Evolutionary conservation across 2,329 filamentous ascomycete species (phyloP).

Genomic region (Dothideomycetes sp.): DNA sequence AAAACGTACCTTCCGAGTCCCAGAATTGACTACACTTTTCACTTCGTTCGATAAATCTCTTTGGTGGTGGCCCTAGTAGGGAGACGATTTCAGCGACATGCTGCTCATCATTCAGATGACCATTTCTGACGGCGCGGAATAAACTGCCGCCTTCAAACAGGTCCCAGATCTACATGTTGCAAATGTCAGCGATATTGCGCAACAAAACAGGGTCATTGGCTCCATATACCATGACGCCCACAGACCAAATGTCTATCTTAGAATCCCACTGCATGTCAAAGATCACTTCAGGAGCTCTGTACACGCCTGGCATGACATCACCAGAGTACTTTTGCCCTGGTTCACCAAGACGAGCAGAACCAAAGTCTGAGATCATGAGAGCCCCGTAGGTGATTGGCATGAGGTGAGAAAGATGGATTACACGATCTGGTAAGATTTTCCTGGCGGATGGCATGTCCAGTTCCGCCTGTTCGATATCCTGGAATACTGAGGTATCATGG

Average conservation of each 20-base stretch:
- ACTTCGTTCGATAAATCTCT: constrained; percentile 23
- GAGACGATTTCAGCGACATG: constrained; percentile 23
- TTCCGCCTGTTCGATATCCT: constrained; percentile 3
- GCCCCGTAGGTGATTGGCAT: constrained; percentile 14
- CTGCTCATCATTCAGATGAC: constrained; percentile 15
- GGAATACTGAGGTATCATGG: constrained; percentile 10
- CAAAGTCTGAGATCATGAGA: constrained; percentile 24
- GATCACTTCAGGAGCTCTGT: constrained; percentile 28
- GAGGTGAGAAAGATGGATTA: constrained; percentile 18
- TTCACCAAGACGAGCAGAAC: constrained; percentile 24
- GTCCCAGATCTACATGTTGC: constrained; percentile 28
- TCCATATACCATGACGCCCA: constrained; percentile 24
- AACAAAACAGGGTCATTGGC: too few species aligned
- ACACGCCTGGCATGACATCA: constrained; percentile 23
- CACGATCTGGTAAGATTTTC: constrained; percentile 19
- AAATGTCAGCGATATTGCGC: too few species aligned
- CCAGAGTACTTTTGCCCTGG: constrained; percentile 10
- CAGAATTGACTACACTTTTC: constrained; percentile 17
- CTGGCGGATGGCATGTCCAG: constrained; percentile 9
- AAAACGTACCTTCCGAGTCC: constrained; percentile 12
- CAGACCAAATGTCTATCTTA: constrained; percentile 26
- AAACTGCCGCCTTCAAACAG: constrained; percentile 24
- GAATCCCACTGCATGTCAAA: constrained; percentile 24
- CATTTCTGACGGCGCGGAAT: constrained; percentile 17
- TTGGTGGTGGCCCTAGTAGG: constrained; percentile 26